Percentiles rank a stretch among this genome's conserved stretches.
Evolutionary conservation across 1,139 yeast genomes (phyloP).

Genomic region (Pichia sp.): DNA sequence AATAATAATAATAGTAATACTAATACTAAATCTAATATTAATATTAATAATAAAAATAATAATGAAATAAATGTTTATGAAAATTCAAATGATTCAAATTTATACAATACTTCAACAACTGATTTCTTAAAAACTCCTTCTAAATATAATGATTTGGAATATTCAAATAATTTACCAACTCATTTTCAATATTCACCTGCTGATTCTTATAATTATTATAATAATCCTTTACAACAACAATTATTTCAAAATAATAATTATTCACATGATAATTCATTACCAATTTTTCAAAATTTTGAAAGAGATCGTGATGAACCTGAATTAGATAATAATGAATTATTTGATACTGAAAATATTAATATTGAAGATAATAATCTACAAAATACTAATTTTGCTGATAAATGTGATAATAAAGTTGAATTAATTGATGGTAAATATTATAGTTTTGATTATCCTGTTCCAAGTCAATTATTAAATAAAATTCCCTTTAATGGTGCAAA

Average conservation of each 20-base stretch:
- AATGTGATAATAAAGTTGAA: slow-evolving; percentile 25
- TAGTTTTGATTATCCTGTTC: slow-evolving; percentile 75
- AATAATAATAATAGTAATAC: not conserved
- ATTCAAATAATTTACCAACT: too few species aligned
- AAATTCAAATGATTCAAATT: slow-evolving; percentile 2
- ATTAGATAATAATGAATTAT: slow-evolving; percentile 15
- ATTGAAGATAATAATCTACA: slow-evolving; percentile 13
- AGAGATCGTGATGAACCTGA: slow-evolving; percentile 28
- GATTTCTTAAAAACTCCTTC: slow-evolving; percentile 8
- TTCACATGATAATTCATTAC: not conserved
- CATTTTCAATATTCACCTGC: slow-evolving; percentile 9
- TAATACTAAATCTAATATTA: not conserved
- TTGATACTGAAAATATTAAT: slow-evolving; percentile 10
- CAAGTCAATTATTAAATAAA: slow-evolving; percentile 48
- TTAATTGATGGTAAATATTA: slow-evolving; percentile 50
- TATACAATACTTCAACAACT: slow-evolving; percentile 2
- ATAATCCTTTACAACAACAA: not conserved
- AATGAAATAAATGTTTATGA: slow-evolving; percentile 5
- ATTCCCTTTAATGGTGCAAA: slow-evolving; percentile 46
- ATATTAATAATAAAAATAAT: not conserved
- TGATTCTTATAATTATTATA: slow-evolving; percentile 1
- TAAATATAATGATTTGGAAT: not conserved
- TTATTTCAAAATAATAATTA: not conserved
- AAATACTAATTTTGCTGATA: slow-evolving; percentile 21
- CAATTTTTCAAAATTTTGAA: slow-evolving; percentile 22